Evolutionary conservation across 2,329 filamentous ascomycete genomes (phyloP), one percentile per base, ranked within the genome.

Genomic region (Talaromyces sp.): DNA sequence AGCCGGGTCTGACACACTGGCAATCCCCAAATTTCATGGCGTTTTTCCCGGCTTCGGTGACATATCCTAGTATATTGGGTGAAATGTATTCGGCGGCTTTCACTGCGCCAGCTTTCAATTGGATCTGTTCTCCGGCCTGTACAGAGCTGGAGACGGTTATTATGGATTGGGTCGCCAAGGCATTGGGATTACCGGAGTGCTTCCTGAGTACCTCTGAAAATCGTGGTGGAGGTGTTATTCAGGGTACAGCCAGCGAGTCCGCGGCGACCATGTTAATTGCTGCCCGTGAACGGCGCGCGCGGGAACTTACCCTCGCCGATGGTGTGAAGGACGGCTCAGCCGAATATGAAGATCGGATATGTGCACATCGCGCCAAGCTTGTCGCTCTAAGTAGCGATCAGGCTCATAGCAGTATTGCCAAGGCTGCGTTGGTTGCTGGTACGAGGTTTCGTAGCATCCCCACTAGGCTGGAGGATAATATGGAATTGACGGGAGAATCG

Each of bases 1-100:
- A 96, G 70, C 93, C 93, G 0, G 93, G 93, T 5, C 80, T 97
- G 56, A 97, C 93, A 0, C 93, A 97, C 75, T 97, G 93, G 91
- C 88, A 96, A 71, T 90, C 87, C 2, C 93, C 91, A 15, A 91
- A 93, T 69, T 97, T 96, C 80, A 90, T 97, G 84, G 93, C 93
- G 45, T 97, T 95, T 80, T 97, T 94, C 75, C 89, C 93, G 1
- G 90, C 90, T 52, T 86, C 84, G 22, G 86, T 87, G 55, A 89
- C 88, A 36, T 97, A 88, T 70, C 91, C 93, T 0, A 77, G 86
- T 28, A 93, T 96, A 72, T 81, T 97, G 10, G 93, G 91, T 19
- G 93, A 97, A 75, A 86, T 97, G 78, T 97, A 96, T 79, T 90
- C 86, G 43, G 87, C 89, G 5, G 88, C 91, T 6, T 92, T 97